Base-by-base conservation (phyloP, 805 yeast species). In the Teunomyces gatunensis region DNA sequence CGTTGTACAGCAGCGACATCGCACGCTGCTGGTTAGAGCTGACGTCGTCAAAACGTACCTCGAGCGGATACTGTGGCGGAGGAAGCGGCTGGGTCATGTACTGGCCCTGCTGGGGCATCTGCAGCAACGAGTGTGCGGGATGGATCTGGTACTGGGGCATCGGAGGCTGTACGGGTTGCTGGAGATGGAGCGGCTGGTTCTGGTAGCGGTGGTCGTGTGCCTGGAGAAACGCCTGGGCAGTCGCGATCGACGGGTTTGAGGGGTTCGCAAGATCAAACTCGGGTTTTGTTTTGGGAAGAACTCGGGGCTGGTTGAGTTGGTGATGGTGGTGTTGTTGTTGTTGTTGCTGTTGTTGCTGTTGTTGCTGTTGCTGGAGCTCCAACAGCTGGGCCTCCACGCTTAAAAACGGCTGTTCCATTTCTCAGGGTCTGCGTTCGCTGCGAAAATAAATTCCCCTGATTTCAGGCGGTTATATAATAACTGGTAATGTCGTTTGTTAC, bases 371-470 rank as follows among this genome's bases (percentile, higher is more conserved):
- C 34, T 42, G 53, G 32, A 45, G 50, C 30, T 46, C 46, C 50
- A 46, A 32, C 40, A 23, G 40, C 45, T 44, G 49, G 33, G 50
- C 35, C 25, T 53, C 56, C 15, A 47, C 51, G 18, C 52, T 45
- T 18, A 53, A 43, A 47, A 45, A 53, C 34, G 50, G 56, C 40
- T 53, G 56, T 44, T 53, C 56, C 56, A 53, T 52, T 12, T 42
- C 28, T 12, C 30, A 42, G 33, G 34, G 34, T 32, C 34, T 32
- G 34, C 34, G 10, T 25, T 7, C 27, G 27, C 27, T 25, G 27
- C 27, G 27, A 25, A 25, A 25, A 25, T 6, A 7, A 6, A 25
- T 25, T 25, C 27, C 27, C 27, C 27, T 9, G 27, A 25, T 25
- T 25, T 25, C 27, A 6, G 11, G 11, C 27, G 27, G 27, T 25